Conservation (phyloP, 495 filamentous ascomycete species). For the Immersiella caudata region DNA sequence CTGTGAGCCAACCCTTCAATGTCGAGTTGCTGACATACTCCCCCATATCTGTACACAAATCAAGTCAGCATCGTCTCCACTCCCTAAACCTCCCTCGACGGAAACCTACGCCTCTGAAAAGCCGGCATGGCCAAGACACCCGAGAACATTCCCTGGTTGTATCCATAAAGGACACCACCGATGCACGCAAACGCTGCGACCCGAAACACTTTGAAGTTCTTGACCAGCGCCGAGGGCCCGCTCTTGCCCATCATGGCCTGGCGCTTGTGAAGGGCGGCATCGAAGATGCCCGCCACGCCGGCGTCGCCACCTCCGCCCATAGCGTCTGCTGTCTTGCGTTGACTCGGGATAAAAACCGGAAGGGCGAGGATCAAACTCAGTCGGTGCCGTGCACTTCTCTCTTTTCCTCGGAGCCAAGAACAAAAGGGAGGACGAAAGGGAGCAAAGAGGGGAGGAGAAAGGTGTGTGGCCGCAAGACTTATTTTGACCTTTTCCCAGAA, state of each 20-base stretch:
- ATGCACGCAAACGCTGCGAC: slow-evolving; percentile 78
- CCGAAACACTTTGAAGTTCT: slow-evolving; percentile 71
- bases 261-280: slow-evolving; percentile 66
- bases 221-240: slow-evolving; percentile 65
- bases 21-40: slow-evolving; percentile 63
- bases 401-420: background rate
- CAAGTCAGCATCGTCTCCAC: background rate
- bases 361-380: background rate
- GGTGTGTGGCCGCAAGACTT: background rate
- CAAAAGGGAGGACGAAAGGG: background rate
- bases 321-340: background rate
- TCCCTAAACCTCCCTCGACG: background rate
- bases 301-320: slow-evolving; percentile 23
- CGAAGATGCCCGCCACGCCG: slow-evolving; percentile 49
- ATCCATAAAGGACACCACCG: slow-evolving; percentile 67
- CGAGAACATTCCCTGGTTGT: slow-evolving; percentile 82
- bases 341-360: background rate
- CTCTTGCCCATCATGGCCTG: slow-evolving; percentile 64
- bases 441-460: background rate
- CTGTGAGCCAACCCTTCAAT: slow-evolving; percentile 76
- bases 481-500: slow-evolving; percentile 5
- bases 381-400: no score
- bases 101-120: slow-evolving; percentile 49
- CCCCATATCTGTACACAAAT: slow-evolving; percentile 58
- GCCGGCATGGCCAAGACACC: slow-evolving; percentile 67